phyloP scores from a whole-genome alignment of 306 rosid genomes.

The Acacia acuminata region DNA sequence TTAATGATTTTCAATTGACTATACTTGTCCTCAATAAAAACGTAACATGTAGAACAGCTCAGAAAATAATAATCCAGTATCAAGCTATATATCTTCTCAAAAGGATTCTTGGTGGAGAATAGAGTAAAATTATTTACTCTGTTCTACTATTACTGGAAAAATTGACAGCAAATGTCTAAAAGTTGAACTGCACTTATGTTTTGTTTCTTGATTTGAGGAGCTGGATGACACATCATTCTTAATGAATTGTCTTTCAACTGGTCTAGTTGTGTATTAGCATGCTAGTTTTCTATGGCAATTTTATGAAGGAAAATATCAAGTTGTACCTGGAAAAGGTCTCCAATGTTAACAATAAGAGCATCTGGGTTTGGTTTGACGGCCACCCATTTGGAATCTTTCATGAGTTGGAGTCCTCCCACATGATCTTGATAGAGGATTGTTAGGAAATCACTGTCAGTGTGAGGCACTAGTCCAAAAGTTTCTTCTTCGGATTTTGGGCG shows the following conservation, averaged over 20 bases:
- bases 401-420: slow-evolving; percentile 89
- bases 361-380: slow-evolving; percentile 84
- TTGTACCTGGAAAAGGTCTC: slow-evolving; percentile 90
- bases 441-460: slow-evolving; percentile 92
- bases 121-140: background rate
- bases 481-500: slow-evolving; percentile 62
- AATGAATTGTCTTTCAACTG: background rate
- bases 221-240: background rate
- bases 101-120: background rate
- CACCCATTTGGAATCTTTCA: slow-evolving; percentile 91
- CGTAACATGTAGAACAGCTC: background rate
- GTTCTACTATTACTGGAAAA: background rate
- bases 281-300: background rate
- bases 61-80: background rate
- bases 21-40: background rate
- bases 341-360: slow-evolving; percentile 84
- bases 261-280: background rate
- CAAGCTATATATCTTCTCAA: background rate
- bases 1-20: background rate
- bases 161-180: background rate
- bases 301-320: background rate
- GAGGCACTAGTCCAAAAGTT: slow-evolving; percentile 77
- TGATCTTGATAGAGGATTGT: slow-evolving; percentile 85
- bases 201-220: background rate
- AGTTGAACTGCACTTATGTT: background rate